Conservation (phyloP, 1,284 basidiomycete genomes). For the Hemileia vastatrix region DNA sequence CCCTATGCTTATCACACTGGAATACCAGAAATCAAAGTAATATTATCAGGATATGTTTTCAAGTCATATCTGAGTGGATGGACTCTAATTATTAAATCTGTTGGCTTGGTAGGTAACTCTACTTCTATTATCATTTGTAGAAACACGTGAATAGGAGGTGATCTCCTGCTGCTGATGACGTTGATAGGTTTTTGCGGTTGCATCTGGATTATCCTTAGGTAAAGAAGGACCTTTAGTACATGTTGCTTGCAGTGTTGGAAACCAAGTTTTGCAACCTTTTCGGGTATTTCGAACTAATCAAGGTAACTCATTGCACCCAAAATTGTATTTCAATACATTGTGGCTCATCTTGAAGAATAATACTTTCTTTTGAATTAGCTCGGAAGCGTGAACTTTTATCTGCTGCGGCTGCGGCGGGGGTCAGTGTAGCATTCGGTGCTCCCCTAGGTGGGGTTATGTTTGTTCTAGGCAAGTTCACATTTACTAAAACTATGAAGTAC, state of each 20-base stretch:
- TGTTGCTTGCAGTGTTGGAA: constrained; percentile 41
- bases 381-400: constrained; percentile 60
- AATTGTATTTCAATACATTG: too few relatives aligned
- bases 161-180: neutral
- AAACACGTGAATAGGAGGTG: neutral
- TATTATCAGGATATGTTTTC: constrained; percentile 62
- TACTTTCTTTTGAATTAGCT: too few relatives aligned
- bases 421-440: constrained; percentile 65
- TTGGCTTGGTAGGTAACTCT: constrained; percentile 16
- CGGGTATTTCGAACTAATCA: constrained; percentile 19
- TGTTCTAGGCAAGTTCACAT: constrained; percentile 11
- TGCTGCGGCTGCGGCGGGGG: constrained; percentile 60
- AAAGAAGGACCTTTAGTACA: constrained; percentile 43
- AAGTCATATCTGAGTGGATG: constrained; percentile 61
- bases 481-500: constrained; percentile 50
- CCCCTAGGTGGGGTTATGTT: constrained; percentile 52
- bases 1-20: constrained; percentile 68
- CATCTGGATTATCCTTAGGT: constrained; percentile 19
- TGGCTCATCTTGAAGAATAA: too few relatives aligned
- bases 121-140: neutral
- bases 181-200: constrained; percentile 32
- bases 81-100: constrained; percentile 49
- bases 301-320: too few relatives aligned
- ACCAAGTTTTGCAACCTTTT: constrained; percentile 30
- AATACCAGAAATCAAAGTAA: constrained; percentile 69